Evolutionary conservation across 345 rosid genomes (phyloP), one percentile per base, ranked within the genome.

Genomic region (Aquilaria sinensis): DNA sequence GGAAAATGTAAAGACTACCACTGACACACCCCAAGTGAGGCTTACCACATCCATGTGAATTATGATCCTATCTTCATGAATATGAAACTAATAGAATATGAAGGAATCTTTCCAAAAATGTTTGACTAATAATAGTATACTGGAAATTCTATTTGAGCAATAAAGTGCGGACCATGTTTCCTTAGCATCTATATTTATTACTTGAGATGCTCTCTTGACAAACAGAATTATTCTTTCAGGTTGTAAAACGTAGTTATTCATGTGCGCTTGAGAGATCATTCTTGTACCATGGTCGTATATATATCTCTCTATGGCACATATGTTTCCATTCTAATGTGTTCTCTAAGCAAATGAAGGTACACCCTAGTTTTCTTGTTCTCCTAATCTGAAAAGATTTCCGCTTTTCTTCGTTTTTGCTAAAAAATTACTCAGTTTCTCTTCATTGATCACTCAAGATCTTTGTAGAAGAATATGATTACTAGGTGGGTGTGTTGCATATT

Each of bases 241-340:
- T 88, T 66, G 96, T 74, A 66, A 92, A 85, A 70, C 96, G 78
- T 76, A 86, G 91, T 73, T 94, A 83, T 77, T 94, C 99, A 37
- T 90, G 97, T 75, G 99, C 99, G 56, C 81, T 94, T 61, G 99
- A 94, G 82, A 83, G 99, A 75, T 94, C 99, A 64, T 94, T 94
- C 80, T 76, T 94, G 79, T 94, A 94, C 68, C 99, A 94, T 66
- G 99, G 99, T 60, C 96, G 99, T 58, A 94, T 90, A 82, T 94
- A 90, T 78, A 95, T 90, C 67, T 94, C 97, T 29, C 79, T 97
- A 32, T 94, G 99, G 99, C 91, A 86, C 77, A 88, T 94, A 70
- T 94, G 99, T 82, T 94, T 94, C 74, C 99, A 90, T 81, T 90
- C 97, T 46, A 94, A 94, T 74, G 93, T 94, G 62, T 94, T 94